Conservation (phyloP, 2,329 filamentous ascomycete species). For the Neofusicoccum sp. region DNA sequence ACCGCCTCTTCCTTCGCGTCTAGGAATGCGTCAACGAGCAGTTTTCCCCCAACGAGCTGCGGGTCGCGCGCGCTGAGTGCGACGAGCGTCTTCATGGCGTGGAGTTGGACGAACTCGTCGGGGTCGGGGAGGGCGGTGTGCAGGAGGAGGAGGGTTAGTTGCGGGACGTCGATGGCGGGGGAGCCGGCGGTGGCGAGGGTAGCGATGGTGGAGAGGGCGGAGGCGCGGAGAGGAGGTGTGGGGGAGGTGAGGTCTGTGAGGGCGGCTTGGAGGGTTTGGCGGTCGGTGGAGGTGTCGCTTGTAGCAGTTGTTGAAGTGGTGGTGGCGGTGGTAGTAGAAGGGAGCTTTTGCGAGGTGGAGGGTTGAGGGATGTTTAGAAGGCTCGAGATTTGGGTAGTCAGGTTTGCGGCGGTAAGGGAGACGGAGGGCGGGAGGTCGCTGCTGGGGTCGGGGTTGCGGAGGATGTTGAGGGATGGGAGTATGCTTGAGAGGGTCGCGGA, state of each 20-base stretch:
- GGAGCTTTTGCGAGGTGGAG: background rate
- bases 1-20: slow-evolving; percentile 55
- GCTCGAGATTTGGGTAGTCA: slow-evolving; percentile 46
- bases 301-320: slow-evolving; percentile 55
- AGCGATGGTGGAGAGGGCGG: slow-evolving; percentile 33
- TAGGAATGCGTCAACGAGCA: slow-evolving; percentile 66
- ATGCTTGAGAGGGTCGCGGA: slow-evolving; percentile 27
- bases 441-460: slow-evolving; percentile 22
- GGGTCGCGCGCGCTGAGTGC: slow-evolving; percentile 63
- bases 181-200: slow-evolving; percentile 56
- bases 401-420: background rate
- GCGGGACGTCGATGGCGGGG: slow-evolving; percentile 64
- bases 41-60: slow-evolving; percentile 55
- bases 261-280: background rate
- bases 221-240: slow-evolving; percentile 37
- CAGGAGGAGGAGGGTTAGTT: slow-evolving; percentile 62
- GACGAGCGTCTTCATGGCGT: slow-evolving; percentile 64
- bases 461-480: slow-evolving; percentile 27
- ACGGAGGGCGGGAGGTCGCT: slow-evolving; percentile 41
- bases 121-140: slow-evolving; percentile 63
- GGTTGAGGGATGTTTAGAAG: slow-evolving; percentile 39
- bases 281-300: slow-evolving; percentile 43
- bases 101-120: slow-evolving; percentile 70
- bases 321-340: slow-evolving; percentile 32
- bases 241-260: slow-evolving; percentile 23